Percentiles rank a stretch among this genome's conserved stretches.
These are phyloP conservation scores for Pichia sp. DNA, from an alignment of 1,139 yeast species.

Conservation along the genomic window DNA sequence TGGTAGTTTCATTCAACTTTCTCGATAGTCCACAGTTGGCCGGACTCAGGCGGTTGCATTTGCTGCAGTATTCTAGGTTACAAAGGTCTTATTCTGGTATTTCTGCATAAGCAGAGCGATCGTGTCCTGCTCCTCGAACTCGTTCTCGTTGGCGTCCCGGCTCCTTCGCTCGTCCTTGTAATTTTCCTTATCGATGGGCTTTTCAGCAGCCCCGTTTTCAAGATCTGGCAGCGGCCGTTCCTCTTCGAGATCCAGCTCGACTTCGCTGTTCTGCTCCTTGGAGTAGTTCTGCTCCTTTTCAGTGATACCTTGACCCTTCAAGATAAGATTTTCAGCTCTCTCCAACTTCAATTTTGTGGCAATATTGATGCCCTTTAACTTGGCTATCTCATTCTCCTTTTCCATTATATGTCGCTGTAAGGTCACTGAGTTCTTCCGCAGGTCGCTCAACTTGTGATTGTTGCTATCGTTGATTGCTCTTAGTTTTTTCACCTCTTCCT, in stretches of 20 bases:
- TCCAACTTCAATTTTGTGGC: constrained; percentile 20
- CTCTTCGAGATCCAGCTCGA: no score
- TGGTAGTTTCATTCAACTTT: no score
- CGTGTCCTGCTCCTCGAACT: constrained; percentile 9
- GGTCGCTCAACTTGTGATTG: constrained; percentile 2
- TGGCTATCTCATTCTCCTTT: constrained; percentile 18
- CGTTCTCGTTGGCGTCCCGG: neutral
- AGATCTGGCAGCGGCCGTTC: no score
- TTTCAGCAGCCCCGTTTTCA: neutral
- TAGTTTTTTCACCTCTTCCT: neutral
- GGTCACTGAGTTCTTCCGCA: constrained; percentile 1
- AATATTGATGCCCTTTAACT: constrained; percentile 18
- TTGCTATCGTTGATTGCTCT: constrained; percentile 7
- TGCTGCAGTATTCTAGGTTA: neutral
- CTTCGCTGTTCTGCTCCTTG: neutral
- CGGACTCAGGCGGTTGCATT: no score
- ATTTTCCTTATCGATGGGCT: constrained; percentile 4
- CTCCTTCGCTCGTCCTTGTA: neutral
- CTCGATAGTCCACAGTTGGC: no score
- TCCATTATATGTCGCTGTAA: constrained; percentile 6
- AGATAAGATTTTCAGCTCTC: constrained; percentile 15
- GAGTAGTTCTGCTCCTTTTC: neutral
- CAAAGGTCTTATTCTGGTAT: constrained; percentile 5
- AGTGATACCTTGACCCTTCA: neutral
- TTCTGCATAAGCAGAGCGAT: constrained; percentile 11